Evolutionary conservation across 805 yeast species (phyloP), one percentile per base, ranked within the genome.

Genomic region (Ogataea paraovalis): DNA sequence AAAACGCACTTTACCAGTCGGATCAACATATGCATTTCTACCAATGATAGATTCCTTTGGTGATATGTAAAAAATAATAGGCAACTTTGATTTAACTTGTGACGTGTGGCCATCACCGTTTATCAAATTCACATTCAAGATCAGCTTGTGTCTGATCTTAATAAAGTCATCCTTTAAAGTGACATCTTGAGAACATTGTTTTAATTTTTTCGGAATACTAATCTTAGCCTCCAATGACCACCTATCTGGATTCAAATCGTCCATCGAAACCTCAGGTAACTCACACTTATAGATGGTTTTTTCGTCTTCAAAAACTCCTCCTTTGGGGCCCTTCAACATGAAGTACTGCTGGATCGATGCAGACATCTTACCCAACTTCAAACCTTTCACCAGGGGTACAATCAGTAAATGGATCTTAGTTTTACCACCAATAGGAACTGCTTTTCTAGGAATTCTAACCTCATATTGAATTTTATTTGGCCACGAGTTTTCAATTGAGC

Each of bases 31-130:
- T 7, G 56, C 64, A 23, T 54, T 53, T 44, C 66, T 54, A 8
- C 59, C 67, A 28, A 47, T 45, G 12, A 62, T 41, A n/a, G 43
- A 30, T 10, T 47, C 60, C 41, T 66, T 65, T 3, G 75, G 67
- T 45, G 74, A 70, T 16, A 76, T 58, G 49, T 72, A 75, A 3
- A 78, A 57, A 32, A 57, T 54, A 1, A 78, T 60, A 0, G 83
- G 83, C 39, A 78, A 59, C 51, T 76, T 77, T 10, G 82, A 79
- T 43, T 79, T 64, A 28, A 78, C 66, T 54, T 78, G 80, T 44
- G 79, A 73, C 2, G 66, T 61, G 56, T 76, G 81, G 14, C 82
- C 82, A 49, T 70, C 76, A 7, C 70, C 65, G 49, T 78, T 78
- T 20, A 70, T 62, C 33, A 78, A 59, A 44, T 73, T 74, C 13